phyloP scores from a whole-genome alignment of 2,329 filamentous ascomycete genomes.

The Aspergillus sp. region DNA sequence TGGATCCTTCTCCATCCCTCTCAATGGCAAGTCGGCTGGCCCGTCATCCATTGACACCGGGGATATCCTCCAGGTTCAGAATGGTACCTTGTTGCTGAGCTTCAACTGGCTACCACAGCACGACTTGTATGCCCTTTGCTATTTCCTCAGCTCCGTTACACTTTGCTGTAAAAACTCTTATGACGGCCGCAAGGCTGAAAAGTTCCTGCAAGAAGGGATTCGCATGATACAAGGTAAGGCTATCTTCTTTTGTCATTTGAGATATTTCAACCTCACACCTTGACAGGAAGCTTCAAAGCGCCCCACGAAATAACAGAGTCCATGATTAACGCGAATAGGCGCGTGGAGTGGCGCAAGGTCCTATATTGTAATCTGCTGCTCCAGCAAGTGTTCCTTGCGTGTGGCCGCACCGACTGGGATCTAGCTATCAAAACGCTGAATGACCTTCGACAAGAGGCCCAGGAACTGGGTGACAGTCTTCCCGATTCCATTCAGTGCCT shows the following conservation, averaged over 20 bases:
- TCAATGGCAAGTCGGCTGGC: slow-evolving; percentile 40
- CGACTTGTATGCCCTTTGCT: slow-evolving; percentile 59
- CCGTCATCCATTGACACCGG: slow-evolving; percentile 38
- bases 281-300: slow-evolving; percentile 33
- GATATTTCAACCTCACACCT: slow-evolving; percentile 8
- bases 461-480: slow-evolving; percentile 42
- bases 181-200: slow-evolving; percentile 53
- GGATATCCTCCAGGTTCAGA: slow-evolving; percentile 42
- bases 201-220: slow-evolving; percentile 58
- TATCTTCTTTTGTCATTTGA: background rate
- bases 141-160: slow-evolving; percentile 57
- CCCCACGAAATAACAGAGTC: slow-evolving; percentile 49
- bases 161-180: slow-evolving; percentile 55
- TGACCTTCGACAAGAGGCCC: slow-evolving; percentile 49
- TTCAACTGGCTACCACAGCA: slow-evolving; percentile 61
- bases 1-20: slow-evolving; percentile 47
- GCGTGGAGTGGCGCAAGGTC: slow-evolving; percentile 63
- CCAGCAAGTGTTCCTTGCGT: slow-evolving; percentile 67
- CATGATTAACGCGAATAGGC: slow-evolving; percentile 56
- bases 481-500: slow-evolving; percentile 50
- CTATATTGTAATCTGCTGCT: slow-evolving; percentile 68
- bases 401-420: slow-evolving; percentile 68
- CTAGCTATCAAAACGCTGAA: slow-evolving; percentile 59
- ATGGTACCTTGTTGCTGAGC: slow-evolving; percentile 46
- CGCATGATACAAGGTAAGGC: slow-evolving; percentile 45